Base-by-base conservation (phyloP, 1,139 yeast genomes). In the Blastobotrys capitulatus region DNA sequence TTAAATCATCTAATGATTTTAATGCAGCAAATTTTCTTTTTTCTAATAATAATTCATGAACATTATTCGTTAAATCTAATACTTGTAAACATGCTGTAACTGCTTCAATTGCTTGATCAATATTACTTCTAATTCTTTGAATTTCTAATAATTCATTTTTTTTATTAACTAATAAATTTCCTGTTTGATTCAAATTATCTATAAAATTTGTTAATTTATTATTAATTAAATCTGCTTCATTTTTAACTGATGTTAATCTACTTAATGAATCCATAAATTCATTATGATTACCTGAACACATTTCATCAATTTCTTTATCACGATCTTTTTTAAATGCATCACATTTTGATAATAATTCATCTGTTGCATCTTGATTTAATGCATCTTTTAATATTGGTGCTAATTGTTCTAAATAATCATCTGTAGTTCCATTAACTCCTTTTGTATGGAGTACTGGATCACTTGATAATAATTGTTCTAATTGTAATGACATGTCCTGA, bases 21-120 rank as follows among this genome's bases (percentile, higher is more conserved):
- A 92, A 77, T 0, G 97, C 97, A 54, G 86, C 86, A 66, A 88
- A 92, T 60, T 87, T 86, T 57, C 84, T 83, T 59, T 82, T 80
- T 55, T 78, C 80, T 54, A 80, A 79, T 55, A 89, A 84, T 62
- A 89, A 72, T 46, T 86, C 94, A 63, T 88, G 89, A 48, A 89
- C 87, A 60, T 83, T 85, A 65, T 89, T 90, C 25, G 96, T 86
- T 59, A 85, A 77, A 62, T 90, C 96, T 53, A 92, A 73, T 10
- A 90, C 92, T 57, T 85, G 90, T 32, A 90, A 73, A 60, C 96
- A 86, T 52, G 83, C 65, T 18, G 62, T 57, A 7, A 72, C 67
- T 1, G 73, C 69, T 27, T 62, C 64, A 26, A 68, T 62, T 1
- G 73, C 66, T 16, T 60, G 53, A 42, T 61, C 68, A 31, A 72